phyloP scores from a whole-genome alignment of 2,329 filamentous ascomycete species.

The Pleochaeta shiraiana region DNA sequence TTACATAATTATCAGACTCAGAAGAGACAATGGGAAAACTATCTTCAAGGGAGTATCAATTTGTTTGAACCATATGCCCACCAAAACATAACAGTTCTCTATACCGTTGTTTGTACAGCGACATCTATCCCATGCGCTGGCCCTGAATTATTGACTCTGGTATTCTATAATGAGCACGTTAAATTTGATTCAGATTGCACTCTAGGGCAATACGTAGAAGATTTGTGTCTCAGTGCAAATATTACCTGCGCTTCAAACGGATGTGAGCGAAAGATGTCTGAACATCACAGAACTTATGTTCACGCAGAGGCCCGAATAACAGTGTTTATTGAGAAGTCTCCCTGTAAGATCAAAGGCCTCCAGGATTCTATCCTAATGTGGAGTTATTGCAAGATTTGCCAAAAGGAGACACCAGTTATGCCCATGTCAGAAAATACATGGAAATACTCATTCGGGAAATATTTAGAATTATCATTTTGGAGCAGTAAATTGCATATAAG shows the following conservation, averaged over 20 bases:
- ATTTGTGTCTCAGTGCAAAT: slow-evolving; percentile 56
- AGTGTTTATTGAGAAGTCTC: slow-evolving; percentile 62
- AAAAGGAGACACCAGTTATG: slow-evolving; percentile 70
- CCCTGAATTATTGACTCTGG: slow-evolving; percentile 71
- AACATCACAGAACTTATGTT: slow-evolving; percentile 92
- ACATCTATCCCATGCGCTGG: slow-evolving; percentile 88
- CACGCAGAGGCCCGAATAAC: slow-evolving; percentile 90
- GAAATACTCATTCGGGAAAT: slow-evolving; percentile 98
- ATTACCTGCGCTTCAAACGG: slow-evolving; percentile 63
- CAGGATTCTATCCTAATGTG: slow-evolving; percentile 82
- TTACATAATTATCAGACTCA: slow-evolving; percentile 86
- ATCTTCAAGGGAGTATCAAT: slow-evolving; percentile 69
- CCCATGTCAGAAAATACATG: slow-evolving; percentile 88
- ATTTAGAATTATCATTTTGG: slow-evolving; percentile 95
- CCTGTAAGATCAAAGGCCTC: slow-evolving; percentile 40
- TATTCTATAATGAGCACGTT: slow-evolving; percentile 80
- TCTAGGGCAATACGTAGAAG: slow-evolving; percentile 85
- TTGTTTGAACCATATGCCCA: slow-evolving; percentile 91
- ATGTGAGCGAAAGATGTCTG: slow-evolving; percentile 72
- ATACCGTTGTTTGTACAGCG: slow-evolving; percentile 80
- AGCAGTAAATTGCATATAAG: slow-evolving; percentile 58
- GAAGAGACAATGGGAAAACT: slow-evolving; percentile 89
- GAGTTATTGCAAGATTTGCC: slow-evolving; percentile 87
- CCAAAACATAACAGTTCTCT: slow-evolving; percentile 87
- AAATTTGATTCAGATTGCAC: slow-evolving; percentile 70